Percentiles rank a stretch among this genome's conserved stretches.
phyloP scores from a whole-genome alignment of 352 stramenopile species.

The Ophiocytium majus region DNA sequence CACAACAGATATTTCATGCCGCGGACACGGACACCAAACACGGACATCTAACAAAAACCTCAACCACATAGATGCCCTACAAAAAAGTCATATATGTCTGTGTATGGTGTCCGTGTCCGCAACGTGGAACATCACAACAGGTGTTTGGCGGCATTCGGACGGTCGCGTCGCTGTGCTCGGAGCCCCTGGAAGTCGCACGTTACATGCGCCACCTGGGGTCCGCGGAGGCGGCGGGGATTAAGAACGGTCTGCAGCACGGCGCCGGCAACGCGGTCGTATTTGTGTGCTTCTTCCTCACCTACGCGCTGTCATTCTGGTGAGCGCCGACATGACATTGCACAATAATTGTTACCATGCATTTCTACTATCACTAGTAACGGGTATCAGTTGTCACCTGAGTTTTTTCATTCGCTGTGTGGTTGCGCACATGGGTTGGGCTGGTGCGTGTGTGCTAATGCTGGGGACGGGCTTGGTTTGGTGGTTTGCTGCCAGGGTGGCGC shows the following conservation, averaged over 20 bases:
- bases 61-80: too few species aligned
- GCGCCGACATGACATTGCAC: not conserved
- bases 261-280: constrained; percentile 47
- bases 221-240: constrained; percentile 45
- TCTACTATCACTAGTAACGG: too few species aligned
- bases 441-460: not conserved
- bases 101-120: not conserved
- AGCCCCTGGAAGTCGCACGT: constrained; percentile 36
- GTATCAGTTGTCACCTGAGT: too few species aligned
- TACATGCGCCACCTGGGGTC: constrained; percentile 40
- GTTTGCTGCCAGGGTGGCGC: too few species aligned
- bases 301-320: constrained; percentile 53
- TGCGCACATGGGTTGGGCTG: too few species aligned
- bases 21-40: too few species aligned
- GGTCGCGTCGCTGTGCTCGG: constrained; percentile 49
- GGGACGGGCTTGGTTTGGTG: not conserved
- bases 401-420: too few species aligned
- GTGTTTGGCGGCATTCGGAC: constrained; percentile 46
- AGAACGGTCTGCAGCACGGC: constrained; percentile 41
- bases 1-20: not conserved
- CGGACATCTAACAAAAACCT: too few species aligned
- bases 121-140: not conserved
- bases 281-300: constrained; percentile 46
- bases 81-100: too few species aligned
- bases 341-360: too few species aligned